phyloP scores from a whole-genome alignment of 2,329 filamentous ascomycete species.

The Neonectria punicea region DNA sequence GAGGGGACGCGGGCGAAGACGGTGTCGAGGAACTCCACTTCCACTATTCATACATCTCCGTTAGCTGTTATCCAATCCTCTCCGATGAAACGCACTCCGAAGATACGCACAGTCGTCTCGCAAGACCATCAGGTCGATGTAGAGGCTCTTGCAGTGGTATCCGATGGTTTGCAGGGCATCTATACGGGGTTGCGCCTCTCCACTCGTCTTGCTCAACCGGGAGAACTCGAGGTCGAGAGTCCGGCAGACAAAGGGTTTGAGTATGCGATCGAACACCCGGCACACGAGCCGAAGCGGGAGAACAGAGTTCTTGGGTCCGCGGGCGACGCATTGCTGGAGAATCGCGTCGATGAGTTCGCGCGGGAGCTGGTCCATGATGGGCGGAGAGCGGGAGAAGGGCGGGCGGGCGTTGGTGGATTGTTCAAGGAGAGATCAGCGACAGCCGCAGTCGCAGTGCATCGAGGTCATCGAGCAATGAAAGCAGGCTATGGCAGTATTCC shows the following conservation, averaged over 20 bases:
- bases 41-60: conserved; percentile 49
- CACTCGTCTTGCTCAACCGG: conserved; percentile 54
- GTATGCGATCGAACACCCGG: conserved; percentile 57
- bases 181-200: conserved; percentile 47
- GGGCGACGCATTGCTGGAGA: conserved; percentile 54
- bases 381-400: background rate
- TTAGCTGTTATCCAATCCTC: conserved; percentile 22
- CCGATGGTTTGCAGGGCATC: conserved; percentile 58
- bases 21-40: conserved; percentile 59
- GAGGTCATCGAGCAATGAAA: conserved; percentile 9
- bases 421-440: conserved; percentile 17
- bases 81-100: background rate
- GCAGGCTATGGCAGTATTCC: background rate
- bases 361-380: conserved; percentile 58
- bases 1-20: conserved; percentile 58
- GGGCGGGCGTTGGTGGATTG: conserved; percentile 9
- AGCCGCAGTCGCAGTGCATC: conserved; percentile 26
- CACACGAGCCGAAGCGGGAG: conserved; percentile 61
- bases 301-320: conserved; percentile 56
- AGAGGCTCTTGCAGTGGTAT: conserved; percentile 59
- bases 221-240: conserved; percentile 63
- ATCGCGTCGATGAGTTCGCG: conserved; percentile 60
- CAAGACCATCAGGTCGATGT: conserved; percentile 63
- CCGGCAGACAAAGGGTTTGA: conserved; percentile 58
- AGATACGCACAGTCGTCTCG: conserved; percentile 59